phyloP scores from a whole-genome alignment of 1,139 yeast genomes.

The Debaryomyces udenii region DNA sequence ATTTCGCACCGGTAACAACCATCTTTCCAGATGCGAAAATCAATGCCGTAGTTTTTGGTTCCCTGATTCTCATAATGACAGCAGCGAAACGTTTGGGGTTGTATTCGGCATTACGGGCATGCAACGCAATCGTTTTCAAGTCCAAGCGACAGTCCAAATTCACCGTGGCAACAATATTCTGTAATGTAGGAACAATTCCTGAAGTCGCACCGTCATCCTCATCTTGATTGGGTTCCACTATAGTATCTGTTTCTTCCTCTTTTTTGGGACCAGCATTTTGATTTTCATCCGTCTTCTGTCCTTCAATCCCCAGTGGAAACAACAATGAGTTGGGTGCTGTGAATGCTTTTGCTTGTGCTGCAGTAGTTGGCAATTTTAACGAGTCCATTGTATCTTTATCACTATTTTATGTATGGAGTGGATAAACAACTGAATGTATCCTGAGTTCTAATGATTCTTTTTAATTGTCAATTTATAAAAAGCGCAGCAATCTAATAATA shows the following conservation, averaged over 20 bases:
- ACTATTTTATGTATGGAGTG: constrained; percentile 20
- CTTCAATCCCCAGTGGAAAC: constrained; percentile 53
- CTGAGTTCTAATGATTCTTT: constrained; percentile 19
- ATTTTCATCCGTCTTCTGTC: constrained; percentile 14
- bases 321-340: constrained; percentile 69
- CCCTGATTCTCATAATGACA: constrained; percentile 98
- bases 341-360: constrained; percentile 79
- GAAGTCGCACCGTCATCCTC: constrained; percentile 76
- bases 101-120: constrained; percentile 98
- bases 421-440: constrained; percentile 51
- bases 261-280: constrained; percentile 26
- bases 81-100: constrained; percentile 99
- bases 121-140: constrained; percentile 94
- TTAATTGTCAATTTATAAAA: neutral
- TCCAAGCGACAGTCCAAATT: constrained; percentile 95
- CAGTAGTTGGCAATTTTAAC: constrained; percentile 73
- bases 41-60: constrained; percentile 96
- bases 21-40: constrained; percentile 98
- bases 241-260: constrained; percentile 30
- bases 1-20: constrained; percentile 99
- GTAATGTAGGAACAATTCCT: constrained; percentile 94
- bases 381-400: constrained; percentile 57
- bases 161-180: constrained; percentile 97
- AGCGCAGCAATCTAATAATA: constrained; percentile 7
- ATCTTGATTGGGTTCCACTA: constrained; percentile 46